Evolutionary conservation across 176 grass and related monocot species (phyloP).

Genomic region (Oryza nivara): DNA sequence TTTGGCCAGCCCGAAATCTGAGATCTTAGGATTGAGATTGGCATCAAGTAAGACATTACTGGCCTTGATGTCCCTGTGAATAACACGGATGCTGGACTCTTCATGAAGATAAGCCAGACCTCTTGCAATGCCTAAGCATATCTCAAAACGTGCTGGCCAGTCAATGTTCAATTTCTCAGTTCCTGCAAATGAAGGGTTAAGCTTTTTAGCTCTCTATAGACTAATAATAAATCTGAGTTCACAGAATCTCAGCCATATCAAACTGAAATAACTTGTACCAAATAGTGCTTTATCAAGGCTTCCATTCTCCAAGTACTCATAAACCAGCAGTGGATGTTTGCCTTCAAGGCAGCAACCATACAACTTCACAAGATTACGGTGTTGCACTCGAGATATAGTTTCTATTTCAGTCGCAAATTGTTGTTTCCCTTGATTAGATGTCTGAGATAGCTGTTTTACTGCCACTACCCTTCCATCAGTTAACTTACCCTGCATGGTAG

Average conservation of each 20-base stretch:
- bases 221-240: not conserved
- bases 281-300: conserved; percentile 89
- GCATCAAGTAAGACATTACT: conserved; percentile 81
- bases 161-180: conserved; percentile 50
- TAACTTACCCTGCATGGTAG: conserved; percentile 59
- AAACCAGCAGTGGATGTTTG: conserved; percentile 77
- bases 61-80: conserved; percentile 90
- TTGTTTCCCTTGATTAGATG: conserved; percentile 77
- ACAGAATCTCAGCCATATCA: not conserved
- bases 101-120: conserved; percentile 82
- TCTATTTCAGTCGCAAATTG: conserved; percentile 89
- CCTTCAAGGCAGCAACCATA: conserved; percentile 87
- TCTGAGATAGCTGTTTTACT: conserved; percentile 74
- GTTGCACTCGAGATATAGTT: conserved; percentile 85
- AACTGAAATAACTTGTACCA: conserved; percentile 50
- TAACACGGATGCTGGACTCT: conserved; percentile 78
- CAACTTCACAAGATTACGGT: conserved; percentile 86
- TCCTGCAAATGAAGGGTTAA: conserved; percentile 49
- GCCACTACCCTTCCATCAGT: conserved; percentile 74
- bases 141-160: conserved; percentile 78
- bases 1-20: conserved; percentile 88
- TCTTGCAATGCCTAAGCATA: conserved; percentile 74
- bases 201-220: not conserved
- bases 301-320: conserved; percentile 83
- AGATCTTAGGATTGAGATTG: conserved; percentile 84